Evolutionary conservation across 2,329 filamentous ascomycete genomes (phyloP).

Genomic region (Stenocarpella maydis): DNA sequence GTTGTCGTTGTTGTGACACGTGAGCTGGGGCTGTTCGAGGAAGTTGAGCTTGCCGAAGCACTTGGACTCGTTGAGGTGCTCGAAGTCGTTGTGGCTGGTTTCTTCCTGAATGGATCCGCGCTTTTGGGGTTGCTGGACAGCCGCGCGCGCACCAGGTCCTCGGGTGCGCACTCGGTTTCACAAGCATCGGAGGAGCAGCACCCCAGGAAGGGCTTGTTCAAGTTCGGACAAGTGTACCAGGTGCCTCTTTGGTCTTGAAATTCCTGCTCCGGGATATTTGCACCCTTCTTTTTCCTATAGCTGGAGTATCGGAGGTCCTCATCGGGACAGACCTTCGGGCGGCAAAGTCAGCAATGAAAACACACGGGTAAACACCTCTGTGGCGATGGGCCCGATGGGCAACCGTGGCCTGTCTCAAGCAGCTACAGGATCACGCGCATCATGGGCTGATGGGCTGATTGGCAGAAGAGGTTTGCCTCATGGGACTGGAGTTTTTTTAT

Average conservation of each 20-base stretch:
- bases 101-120: conserved; percentile 34
- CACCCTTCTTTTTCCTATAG: conserved; percentile 42
- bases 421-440: neutral
- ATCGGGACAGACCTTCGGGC: conserved; percentile 42
- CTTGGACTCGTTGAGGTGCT: neutral
- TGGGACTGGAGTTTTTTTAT: neutral
- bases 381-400: neutral
- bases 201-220: conserved; percentile 47
- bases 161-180: conserved; percentile 39
- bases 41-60: neutral
- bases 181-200: conserved; percentile 50
- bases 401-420: neutral
- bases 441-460: neutral
- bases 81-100: neutral
- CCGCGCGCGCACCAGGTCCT: conserved; percentile 39
- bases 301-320: conserved; percentile 41
- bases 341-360: neutral
- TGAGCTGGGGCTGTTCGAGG: neutral
- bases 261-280: conserved; percentile 43
- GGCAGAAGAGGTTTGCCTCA: too few relatives aligned
- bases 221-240: conserved; percentile 48
- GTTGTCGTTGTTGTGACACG: neutral
- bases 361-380: neutral
- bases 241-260: conserved; percentile 41
- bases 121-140: conserved; percentile 38